Evolutionary conservation across 2,329 filamentous ascomycete species (phyloP), one percentile per base, ranked within the genome.

Genomic region (Chalaropsis ovoidea): DNA sequence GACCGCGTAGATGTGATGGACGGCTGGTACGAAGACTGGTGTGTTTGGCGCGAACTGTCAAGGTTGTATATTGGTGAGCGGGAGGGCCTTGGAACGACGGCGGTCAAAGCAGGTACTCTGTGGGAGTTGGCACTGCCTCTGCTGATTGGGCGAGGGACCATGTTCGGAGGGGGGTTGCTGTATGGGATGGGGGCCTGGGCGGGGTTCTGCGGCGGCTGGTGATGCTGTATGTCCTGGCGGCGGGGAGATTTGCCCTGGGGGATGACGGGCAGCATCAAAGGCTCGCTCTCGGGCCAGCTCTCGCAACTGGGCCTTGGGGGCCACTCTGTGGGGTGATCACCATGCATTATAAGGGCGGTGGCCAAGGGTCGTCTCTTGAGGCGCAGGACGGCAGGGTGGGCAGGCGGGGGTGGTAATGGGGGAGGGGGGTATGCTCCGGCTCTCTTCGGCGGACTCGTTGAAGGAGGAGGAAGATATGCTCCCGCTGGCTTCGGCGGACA

Each of bases 1-100:
- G 79, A 77, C 66, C 75, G 75, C 15, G 73, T 75, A 11, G 81
- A 82, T 63, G 76, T 75, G 67, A 82, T 73, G 42, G 81, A 83
- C 1, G 81, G 76, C 68, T 82, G 80, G 69, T 84, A 84, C n/a
- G 77, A 75, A 7, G 47, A 56, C 17, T 58, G 54, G 68, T 75
- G 75, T 63, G 77, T 75, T 64, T 76, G 74, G 68, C 76, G 75
- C 68, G 75, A 75, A 75, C 80, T 83, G 74, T 74, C 70, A 69
- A 35, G 31, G n/a, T 71, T 68, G 64, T 71, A 71, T 67, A 70
- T 69, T 72, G 71, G 78, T 81, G 75, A 81, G 78, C 72, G 70
- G 69, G 67, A 69, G 70, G 69, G 72, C 69, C 70, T 69, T 69
- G 69, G 54, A 47, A 64, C 62, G 47, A 35, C 69, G 61, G 45